These are phyloP conservation scores for Tolypocladium cylindrosporum DNA, from an alignment of 2,329 filamentous ascomycete genomes.

Conservation along the genomic window DNA sequence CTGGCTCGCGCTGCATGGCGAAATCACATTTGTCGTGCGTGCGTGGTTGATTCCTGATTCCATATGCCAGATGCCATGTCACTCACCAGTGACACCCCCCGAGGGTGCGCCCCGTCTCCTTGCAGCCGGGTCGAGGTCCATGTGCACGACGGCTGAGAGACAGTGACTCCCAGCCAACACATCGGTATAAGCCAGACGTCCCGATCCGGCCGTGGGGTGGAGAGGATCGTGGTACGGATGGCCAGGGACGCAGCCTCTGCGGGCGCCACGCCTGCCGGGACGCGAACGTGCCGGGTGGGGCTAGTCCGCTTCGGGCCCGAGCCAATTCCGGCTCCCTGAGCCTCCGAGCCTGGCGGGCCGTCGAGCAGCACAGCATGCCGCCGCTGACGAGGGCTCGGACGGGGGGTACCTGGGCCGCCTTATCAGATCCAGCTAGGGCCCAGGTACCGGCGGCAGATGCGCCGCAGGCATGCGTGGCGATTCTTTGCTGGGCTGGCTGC, in stretches of 20 bases:
- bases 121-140: background rate
- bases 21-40: background rate
- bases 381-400: background rate
- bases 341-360: background rate
- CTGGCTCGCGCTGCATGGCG: background rate
- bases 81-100: background rate
- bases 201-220: background rate
- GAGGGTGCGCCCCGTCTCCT: background rate
- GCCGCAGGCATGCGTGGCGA: background rate
- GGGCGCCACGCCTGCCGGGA: background rate
- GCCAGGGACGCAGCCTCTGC: background rate
- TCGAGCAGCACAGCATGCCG: no score
- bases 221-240: background rate
- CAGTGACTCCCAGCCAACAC: background rate
- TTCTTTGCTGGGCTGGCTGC: background rate
- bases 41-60: background rate
- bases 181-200: background rate
- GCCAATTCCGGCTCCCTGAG: background rate
- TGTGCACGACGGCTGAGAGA: no score
- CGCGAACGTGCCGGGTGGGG: background rate
- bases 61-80: background rate
- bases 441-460: background rate
- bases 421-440: background rate
- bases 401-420: background rate
- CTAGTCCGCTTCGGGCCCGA: background rate